Evolutionary conservation across 768 basidiomycete genomes (phyloP).

Genomic region (Phanerochaete carnosa): DNA sequence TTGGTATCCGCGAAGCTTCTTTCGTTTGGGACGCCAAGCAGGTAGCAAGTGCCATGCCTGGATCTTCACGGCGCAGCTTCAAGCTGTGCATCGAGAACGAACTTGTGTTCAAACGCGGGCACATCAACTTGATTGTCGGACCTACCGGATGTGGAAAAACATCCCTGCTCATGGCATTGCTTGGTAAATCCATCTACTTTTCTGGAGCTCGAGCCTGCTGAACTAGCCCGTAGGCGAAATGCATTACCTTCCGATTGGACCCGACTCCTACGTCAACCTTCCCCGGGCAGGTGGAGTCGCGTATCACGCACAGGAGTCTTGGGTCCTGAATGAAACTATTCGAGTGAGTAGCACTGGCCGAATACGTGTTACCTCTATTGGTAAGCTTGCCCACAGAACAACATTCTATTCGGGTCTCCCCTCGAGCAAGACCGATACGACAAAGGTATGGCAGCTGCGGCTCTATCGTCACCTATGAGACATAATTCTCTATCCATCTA

Average conservation of each 20-base stretch:
- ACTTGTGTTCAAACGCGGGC: slow-evolving; percentile 48
- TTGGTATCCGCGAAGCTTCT: slow-evolving; percentile 53
- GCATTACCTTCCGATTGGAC: slow-evolving; percentile 52
- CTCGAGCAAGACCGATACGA: slow-evolving; percentile 46
- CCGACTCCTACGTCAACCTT: slow-evolving; percentile 66
- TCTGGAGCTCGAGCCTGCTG: background rate
- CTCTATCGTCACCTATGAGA: too few species aligned
- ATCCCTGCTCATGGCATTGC: slow-evolving; percentile 60
- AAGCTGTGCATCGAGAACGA: slow-evolving; percentile 51
- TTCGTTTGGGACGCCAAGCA: slow-evolving; percentile 54
- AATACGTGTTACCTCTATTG: background rate
- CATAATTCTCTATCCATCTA: background rate
- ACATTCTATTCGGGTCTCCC: slow-evolving; percentile 47
- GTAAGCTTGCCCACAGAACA: slow-evolving; percentile 29
- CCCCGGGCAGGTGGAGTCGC: slow-evolving; percentile 70
- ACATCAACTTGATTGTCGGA: slow-evolving; percentile 58
- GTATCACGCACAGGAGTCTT: slow-evolving; percentile 82
- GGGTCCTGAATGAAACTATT: slow-evolving; percentile 82
- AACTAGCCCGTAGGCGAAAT: slow-evolving; percentile 33
- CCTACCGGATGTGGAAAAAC: slow-evolving; percentile 62
- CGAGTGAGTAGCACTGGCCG: slow-evolving; percentile 33
- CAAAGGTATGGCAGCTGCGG: slow-evolving; percentile 24
- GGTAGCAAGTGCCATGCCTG: slow-evolving; percentile 30
- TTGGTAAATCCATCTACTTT: slow-evolving; percentile 29
- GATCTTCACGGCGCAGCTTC: slow-evolving; percentile 38